These are phyloP conservation scores for Plasmodium knowlesi DNA, from an alignment of 169 alveolate genomes.

Conservation along the genomic window DNA sequence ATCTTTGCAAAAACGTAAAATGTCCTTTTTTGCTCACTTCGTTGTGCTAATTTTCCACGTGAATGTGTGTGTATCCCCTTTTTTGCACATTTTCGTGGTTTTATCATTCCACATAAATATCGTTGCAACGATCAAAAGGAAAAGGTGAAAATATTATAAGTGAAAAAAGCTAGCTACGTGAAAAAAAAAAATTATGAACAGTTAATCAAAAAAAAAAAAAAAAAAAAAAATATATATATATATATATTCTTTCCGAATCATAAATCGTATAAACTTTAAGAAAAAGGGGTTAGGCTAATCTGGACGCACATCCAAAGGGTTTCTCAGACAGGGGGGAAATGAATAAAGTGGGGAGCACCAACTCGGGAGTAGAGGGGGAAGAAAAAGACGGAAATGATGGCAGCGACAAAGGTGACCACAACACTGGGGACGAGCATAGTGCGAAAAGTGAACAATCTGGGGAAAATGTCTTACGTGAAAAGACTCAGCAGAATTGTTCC, in stretches of 20 bases:
- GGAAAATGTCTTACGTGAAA: background rate
- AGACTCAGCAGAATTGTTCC: background rate
- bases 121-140: background rate
- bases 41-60: constrained; percentile 7
- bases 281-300: background rate
- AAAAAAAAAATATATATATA: too few species aligned
- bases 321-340: background rate
- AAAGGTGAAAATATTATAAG: background rate
- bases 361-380: background rate
- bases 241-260: background rate
- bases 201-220: background rate
- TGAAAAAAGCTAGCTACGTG: background rate
- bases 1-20: background rate
- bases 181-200: background rate
- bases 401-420: background rate
- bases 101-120: background rate
- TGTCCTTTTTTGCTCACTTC: background rate
- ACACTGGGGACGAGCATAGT: background rate
- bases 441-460: background rate
- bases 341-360: background rate
- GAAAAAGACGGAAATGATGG: background rate
- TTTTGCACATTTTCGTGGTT: background rate
- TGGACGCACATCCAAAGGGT: background rate
- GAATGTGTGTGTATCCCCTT: constrained; percentile 8
- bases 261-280: background rate